A percentile compares a stretch with the other conserved stretches of the same genome.
Evolutionary conservation across 108 stramenopile genomes (phyloP).

Genomic region (Bacterosira constricta): DNA sequence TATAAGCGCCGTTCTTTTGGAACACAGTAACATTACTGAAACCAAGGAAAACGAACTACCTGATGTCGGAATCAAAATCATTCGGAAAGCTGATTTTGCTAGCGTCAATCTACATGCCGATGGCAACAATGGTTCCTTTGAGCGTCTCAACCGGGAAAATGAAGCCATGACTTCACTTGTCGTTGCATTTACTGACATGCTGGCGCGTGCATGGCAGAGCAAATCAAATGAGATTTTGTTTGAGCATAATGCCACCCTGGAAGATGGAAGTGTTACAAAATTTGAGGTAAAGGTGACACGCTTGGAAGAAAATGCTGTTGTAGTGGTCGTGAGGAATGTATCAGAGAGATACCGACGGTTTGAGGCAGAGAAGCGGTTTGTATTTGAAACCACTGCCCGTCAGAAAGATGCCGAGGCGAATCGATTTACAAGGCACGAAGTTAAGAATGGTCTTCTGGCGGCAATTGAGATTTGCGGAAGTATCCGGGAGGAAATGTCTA

Average conservation of each 20-base stretch:
- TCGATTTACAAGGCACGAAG: slow-evolving; percentile 75
- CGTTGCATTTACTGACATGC: slow-evolving; percentile 28
- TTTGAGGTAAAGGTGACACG: slow-evolving; percentile 49
- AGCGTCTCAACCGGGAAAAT: neutral
- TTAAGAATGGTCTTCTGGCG: slow-evolving; percentile 77
- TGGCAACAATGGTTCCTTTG: neutral
- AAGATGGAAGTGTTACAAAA: neutral
- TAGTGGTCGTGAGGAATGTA: slow-evolving; percentile 53
- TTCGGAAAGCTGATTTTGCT: slow-evolving; percentile 19
- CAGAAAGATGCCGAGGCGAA: slow-evolving; percentile 62
- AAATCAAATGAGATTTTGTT: slow-evolving; percentile 22
- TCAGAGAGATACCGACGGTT: slow-evolving; percentile 48
- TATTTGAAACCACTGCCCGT: slow-evolving; percentile 46
- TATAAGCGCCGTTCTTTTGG: slow-evolving; percentile 5
- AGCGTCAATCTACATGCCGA: neutral
- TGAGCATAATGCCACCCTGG: slow-evolving; percentile 17
- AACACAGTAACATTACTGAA: neutral
- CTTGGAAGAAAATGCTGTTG: slow-evolving; percentile 42
- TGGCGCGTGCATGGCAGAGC: slow-evolving; percentile 34
- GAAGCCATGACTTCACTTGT: neutral
- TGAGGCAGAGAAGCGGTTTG: slow-evolving; percentile 52
- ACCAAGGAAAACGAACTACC: neutral
- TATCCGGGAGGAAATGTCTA: slow-evolving; percentile 42
- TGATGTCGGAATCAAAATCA: neutral
- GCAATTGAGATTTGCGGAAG: slow-evolving; percentile 69